Conservation (phyloP, 2,329 filamentous ascomycete species). For the Pseudogymnoascus pannorum region DNA sequence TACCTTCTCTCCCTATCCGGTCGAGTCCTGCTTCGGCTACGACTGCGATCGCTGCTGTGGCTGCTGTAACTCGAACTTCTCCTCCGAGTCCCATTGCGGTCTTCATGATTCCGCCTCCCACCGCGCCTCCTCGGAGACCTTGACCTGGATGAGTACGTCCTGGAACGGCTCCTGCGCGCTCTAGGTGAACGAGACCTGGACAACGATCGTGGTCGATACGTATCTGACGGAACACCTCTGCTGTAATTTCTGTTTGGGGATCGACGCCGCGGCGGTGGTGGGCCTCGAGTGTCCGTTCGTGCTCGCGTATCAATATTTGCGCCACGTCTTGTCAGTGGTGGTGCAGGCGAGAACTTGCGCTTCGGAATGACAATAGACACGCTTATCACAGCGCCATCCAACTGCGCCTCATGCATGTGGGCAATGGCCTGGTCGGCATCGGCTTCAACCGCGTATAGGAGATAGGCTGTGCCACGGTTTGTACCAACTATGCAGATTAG, state of each 20-base stretch:
- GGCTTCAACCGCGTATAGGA: constrained; percentile 68
- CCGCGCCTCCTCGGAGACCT: constrained; percentile 26
- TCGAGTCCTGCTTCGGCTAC: constrained; percentile 26
- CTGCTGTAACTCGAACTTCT: constrained; percentile 57
- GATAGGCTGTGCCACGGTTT: constrained; percentile 90
- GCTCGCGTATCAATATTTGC: constrained; percentile 50
- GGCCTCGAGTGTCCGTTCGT: constrained; percentile 16
- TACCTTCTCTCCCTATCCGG: constrained; percentile 22
- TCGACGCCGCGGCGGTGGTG: constrained; percentile 22
- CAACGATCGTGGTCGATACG: constrained; percentile 30
- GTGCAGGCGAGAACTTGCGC: constrained; percentile 67
- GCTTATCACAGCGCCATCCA: constrained; percentile 30
- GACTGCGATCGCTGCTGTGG: constrained; percentile 44
- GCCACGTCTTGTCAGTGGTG: constrained; percentile 61
- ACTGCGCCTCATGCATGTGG: constrained; percentile 95
- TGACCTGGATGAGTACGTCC: constrained; percentile 35
- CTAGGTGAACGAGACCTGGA: constrained; percentile 37
- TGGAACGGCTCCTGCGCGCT: constrained; percentile 32
- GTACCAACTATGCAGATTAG: constrained; percentile 57
- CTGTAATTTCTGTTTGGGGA: constrained; percentile 21
- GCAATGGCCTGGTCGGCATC: constrained; percentile 85
- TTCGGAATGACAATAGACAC: constrained; percentile 31
- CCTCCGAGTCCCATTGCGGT: constrained; percentile 33
- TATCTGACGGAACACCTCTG: constrained; percentile 21
- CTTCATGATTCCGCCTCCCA: constrained; percentile 24